phyloP scores from a whole-genome alignment of 208 protist species.

The Leishmania martiniquensis region DNA sequence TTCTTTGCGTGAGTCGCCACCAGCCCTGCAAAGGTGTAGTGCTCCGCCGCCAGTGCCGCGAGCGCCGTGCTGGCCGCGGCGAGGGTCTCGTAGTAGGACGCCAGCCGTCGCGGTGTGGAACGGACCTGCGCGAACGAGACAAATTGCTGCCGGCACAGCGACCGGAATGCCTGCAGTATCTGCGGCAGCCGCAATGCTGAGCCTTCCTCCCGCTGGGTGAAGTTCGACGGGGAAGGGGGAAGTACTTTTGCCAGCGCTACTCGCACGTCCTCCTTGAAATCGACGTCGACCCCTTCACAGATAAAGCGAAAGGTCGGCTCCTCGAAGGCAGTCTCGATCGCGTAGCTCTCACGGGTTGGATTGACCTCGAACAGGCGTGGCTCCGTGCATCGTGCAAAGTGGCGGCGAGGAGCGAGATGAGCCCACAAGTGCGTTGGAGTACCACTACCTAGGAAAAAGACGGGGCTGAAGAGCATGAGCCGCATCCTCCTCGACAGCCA shows the following conservation, averaged over 20 bases:
- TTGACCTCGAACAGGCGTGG: slow-evolving; percentile 43
- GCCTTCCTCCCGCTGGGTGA: slow-evolving; percentile 39
- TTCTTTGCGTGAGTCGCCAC: slow-evolving; percentile 70
- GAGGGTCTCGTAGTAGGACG: slow-evolving; percentile 78
- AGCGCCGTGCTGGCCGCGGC: slow-evolving; percentile 66
- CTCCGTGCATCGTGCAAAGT: slow-evolving; percentile 30
- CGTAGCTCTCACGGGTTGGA: slow-evolving; percentile 55
- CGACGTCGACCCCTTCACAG: slow-evolving; percentile 83
- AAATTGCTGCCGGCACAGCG: slow-evolving; percentile 53
- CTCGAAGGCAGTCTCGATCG: slow-evolving; percentile 86
- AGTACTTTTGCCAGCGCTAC: slow-evolving; percentile 54
- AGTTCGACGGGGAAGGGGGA: slow-evolving; percentile 53
- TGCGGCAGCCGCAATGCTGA: slow-evolving; percentile 15
- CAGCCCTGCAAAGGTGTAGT: slow-evolving; percentile 85
- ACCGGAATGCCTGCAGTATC: slow-evolving; percentile 63
- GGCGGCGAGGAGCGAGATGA: slow-evolving; percentile 10
- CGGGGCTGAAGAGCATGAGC: background rate
- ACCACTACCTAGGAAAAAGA: background rate
- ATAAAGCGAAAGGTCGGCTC: slow-evolving; percentile 86
- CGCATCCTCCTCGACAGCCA: background rate
- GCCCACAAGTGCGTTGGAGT: background rate
- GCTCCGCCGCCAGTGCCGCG: slow-evolving; percentile 74
- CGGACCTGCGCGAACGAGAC: slow-evolving; percentile 84
- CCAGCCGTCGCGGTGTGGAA: slow-evolving; percentile 71
- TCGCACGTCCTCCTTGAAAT: slow-evolving; percentile 85